Evolutionary conservation across 768 basidiomycete genomes (phyloP).

Genomic region (Tricholoma terreum): DNA sequence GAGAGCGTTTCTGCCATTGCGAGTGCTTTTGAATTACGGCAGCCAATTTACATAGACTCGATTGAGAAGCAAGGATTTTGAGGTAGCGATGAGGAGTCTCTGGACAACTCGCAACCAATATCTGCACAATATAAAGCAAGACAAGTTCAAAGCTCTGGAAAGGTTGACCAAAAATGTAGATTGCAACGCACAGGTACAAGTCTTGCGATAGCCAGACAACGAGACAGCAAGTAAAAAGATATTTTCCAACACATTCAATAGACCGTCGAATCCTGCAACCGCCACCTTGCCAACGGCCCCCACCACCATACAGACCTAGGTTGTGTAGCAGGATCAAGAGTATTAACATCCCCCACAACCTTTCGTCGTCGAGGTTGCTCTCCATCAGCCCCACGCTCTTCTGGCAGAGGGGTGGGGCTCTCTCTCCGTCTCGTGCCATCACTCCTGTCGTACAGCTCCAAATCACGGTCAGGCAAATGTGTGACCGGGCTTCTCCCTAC

Average conservation of each 20-base stretch:
- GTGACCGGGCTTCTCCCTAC: constrained; percentile 12
- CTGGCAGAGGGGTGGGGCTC: constrained; percentile 1
- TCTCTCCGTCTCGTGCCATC: constrained; percentile 7
- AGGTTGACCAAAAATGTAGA: background rate
- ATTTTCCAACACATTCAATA: constrained; percentile 38
- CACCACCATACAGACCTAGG: constrained; percentile 70
- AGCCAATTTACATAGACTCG: too few species aligned
- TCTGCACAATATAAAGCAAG: too few species aligned
- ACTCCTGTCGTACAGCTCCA: constrained; percentile 16
- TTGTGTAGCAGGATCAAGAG: constrained; percentile 10
- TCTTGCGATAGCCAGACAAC: constrained; percentile 6
- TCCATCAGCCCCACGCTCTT: background rate
- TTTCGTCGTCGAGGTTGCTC: constrained; percentile 3
- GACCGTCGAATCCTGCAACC: constrained; percentile 71
- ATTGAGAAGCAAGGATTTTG: too few species aligned
- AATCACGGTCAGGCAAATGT: constrained; percentile 14
- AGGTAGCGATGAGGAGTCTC: too few species aligned
- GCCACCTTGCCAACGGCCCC: constrained; percentile 73
- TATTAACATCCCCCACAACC: background rate
- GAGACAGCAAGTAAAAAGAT: background rate
- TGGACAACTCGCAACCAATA: too few species aligned
- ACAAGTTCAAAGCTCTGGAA: background rate
- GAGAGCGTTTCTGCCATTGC: too few species aligned
- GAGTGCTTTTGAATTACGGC: too few species aligned
- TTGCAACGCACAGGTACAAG: constrained; percentile 8